These are phyloP conservation scores for Phymatotrichopsis omnivora DNA, from an alignment of 2,329 filamentous ascomycete genomes.

Conservation along the genomic window DNA sequence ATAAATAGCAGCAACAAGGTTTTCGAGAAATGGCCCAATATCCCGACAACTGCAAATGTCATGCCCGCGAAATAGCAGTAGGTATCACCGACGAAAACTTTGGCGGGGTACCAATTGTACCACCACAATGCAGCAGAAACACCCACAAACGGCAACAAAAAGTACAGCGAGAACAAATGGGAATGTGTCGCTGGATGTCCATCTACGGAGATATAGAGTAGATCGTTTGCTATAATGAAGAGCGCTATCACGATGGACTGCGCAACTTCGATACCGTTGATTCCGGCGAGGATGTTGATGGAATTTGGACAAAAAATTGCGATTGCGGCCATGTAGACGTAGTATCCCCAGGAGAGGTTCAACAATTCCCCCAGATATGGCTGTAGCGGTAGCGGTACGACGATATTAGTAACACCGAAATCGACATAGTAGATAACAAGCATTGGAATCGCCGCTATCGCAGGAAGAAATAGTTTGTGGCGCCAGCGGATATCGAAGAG, in stretches of 20 bases:
- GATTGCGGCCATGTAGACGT: slow-evolving; percentile 90
- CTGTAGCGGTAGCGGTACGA: slow-evolving; percentile 76
- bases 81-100: slow-evolving; percentile 93
- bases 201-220: slow-evolving; percentile 70
- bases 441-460: slow-evolving; percentile 83
- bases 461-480: slow-evolving; percentile 97
- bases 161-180: slow-evolving; percentile 90
- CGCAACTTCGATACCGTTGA: slow-evolving; percentile 94
- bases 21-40: slow-evolving; percentile 96
- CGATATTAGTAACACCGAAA: slow-evolving; percentile 92
- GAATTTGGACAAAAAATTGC: slow-evolving; percentile 97
- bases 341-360: slow-evolving; percentile 56
- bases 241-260: slow-evolving; percentile 85
- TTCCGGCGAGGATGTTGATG: slow-evolving; percentile 99
- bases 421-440: slow-evolving; percentile 97
- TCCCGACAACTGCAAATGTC: slow-evolving; percentile 95
- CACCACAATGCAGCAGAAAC: slow-evolving; percentile 75
- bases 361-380: slow-evolving; percentile 75
- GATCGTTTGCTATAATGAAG: slow-evolving; percentile 76
- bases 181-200: slow-evolving; percentile 92
- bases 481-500: slow-evolving; percentile 97
- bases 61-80: slow-evolving; percentile 99
- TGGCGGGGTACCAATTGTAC: slow-evolving; percentile 94
- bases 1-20: slow-evolving; percentile 83
- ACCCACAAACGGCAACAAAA: slow-evolving; percentile 86